Percentiles rank a stretch among this genome's conserved stretches.
phyloP scores from a whole-genome alignment of 2,329 filamentous ascomycete species.

The Sclerotinia trifoliorum region DNA sequence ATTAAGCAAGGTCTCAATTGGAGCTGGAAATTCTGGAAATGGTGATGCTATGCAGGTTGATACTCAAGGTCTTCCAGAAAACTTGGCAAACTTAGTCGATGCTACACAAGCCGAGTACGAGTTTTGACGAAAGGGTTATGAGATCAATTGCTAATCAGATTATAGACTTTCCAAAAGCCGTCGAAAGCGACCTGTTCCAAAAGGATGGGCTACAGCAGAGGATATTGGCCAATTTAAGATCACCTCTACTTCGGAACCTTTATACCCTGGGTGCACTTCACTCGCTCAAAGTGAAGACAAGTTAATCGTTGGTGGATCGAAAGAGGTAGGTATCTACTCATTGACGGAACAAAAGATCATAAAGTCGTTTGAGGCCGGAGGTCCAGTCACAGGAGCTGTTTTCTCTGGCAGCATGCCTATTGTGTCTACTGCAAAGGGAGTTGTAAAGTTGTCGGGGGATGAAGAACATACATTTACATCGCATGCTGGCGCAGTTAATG shows the following conservation, averaged over 20 bases:
- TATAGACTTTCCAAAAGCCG: slow-evolving; percentile 78
- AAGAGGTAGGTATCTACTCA: slow-evolving; percentile 72
- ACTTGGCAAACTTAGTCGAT: slow-evolving; percentile 70
- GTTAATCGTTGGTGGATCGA: slow-evolving; percentile 60
- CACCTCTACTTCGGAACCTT: slow-evolving; percentile 51
- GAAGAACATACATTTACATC: slow-evolving; percentile 68
- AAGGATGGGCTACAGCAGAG: slow-evolving; percentile 79
- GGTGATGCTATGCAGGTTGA: slow-evolving; percentile 95
- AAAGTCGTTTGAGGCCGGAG: slow-evolving; percentile 41
- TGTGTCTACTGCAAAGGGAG: slow-evolving; percentile 45
- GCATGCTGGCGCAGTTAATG: slow-evolving; percentile 79
- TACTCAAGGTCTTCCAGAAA: slow-evolving; percentile 70
- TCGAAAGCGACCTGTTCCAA: slow-evolving; percentile 83
- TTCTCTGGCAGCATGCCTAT: slow-evolving; percentile 44
- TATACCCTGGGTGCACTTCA: slow-evolving; percentile 58
- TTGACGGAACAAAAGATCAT: slow-evolving; percentile 72
- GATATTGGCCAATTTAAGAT: slow-evolving; percentile 62
- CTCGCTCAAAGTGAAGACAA: slow-evolving; percentile 62
- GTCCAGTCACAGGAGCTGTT: slow-evolving; percentile 55
- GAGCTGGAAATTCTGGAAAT: slow-evolving; percentile 52
- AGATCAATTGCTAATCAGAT: slow-evolving; percentile 26
- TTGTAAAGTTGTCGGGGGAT: slow-evolving; percentile 74
- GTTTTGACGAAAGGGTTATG: background rate
- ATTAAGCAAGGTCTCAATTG: slow-evolving; percentile 79
- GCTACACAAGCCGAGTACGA: slow-evolving; percentile 76